These are phyloP conservation scores for Phylloporus rhodoxanthus DNA, from an alignment of 768 basidiomycete genomes.

Conservation along the genomic window DNA sequence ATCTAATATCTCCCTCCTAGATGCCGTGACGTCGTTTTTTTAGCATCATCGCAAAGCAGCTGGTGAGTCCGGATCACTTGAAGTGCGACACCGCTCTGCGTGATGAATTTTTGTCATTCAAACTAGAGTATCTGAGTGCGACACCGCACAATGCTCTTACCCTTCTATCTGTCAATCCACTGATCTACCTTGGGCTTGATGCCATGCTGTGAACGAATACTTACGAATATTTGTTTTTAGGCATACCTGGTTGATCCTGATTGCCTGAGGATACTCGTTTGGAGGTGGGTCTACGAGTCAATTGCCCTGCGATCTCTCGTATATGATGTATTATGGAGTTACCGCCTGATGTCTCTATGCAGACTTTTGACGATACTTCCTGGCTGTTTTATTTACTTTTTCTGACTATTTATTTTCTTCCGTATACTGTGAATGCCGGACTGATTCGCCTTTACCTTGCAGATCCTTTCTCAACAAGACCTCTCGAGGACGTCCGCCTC, in stretches of 20 bases:
- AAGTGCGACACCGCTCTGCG: slow-evolving; percentile 7
- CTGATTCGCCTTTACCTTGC: neutral
- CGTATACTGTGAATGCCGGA: neutral
- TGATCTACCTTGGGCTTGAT: slow-evolving; percentile 35
- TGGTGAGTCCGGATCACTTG: slow-evolving; percentile 9
- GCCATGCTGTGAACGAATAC: neutral
- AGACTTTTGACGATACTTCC: slow-evolving; percentile 62
- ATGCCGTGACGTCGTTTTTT: neutral
- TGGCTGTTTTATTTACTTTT: slow-evolving; percentile 66
- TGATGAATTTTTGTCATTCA: slow-evolving; percentile 66
- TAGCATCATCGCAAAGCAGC: neutral
- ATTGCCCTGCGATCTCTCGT: neutral
- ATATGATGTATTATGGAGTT: slow-evolving; percentile 54
- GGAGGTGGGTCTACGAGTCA: slow-evolving; percentile 4
- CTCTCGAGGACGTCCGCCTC: neutral
- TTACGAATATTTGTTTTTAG: slow-evolving; percentile 6
- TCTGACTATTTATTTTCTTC: slow-evolving; percentile 42
- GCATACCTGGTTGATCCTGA: neutral
- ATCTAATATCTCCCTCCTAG: slow-evolving; percentile 12
- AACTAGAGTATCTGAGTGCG: slow-evolving; percentile 92
- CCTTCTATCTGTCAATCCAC: slow-evolving; percentile 54
- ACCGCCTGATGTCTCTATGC: slow-evolving; percentile 64
- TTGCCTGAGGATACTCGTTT: neutral
- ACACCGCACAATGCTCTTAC: slow-evolving; percentile 61
- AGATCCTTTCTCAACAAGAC: neutral